Conservation (phyloP, 495 filamentous ascomycete genomes). For the Amorphotheca resinae region DNA sequence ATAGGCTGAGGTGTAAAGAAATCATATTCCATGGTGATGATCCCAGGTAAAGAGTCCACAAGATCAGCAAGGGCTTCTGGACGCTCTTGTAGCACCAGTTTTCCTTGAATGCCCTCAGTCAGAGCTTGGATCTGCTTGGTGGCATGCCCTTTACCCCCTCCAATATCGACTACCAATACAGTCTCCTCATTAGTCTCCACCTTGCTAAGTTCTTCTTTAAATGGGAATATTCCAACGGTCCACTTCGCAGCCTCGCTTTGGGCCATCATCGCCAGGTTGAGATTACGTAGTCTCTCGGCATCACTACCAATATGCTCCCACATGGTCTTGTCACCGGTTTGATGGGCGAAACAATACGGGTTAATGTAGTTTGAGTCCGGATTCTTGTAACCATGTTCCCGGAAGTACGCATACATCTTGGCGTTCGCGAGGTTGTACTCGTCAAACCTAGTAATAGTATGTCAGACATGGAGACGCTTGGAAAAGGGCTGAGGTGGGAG, state of each 20-base stretch:
- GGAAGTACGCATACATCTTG: slow-evolving; percentile 13
- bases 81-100: slow-evolving; percentile 43
- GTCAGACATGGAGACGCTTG: background rate
- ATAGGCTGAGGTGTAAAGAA: slow-evolving; percentile 40
- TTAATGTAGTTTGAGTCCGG: slow-evolving; percentile 13
- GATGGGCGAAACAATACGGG: slow-evolving; percentile 17
- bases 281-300: slow-evolving; percentile 10
- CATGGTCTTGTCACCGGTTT: slow-evolving; percentile 11
- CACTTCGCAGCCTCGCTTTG: slow-evolving; percentile 5
- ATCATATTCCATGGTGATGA: slow-evolving; percentile 32
- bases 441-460: slow-evolving; percentile 5
- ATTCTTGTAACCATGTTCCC: slow-evolving; percentile 10
- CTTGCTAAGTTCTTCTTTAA: slow-evolving; percentile 9
- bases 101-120: slow-evolving; percentile 3
- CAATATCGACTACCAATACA: slow-evolving; percentile 19
- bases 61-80: slow-evolving; percentile 25
- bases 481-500: no score
- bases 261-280: slow-evolving; percentile 18
- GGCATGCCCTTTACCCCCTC: slow-evolving; percentile 19
- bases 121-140: background rate
- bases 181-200: slow-evolving; percentile 13
- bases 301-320: slow-evolving; percentile 12
- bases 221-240: slow-evolving; percentile 11
- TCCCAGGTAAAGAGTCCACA: slow-evolving; percentile 20
- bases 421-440: slow-evolving; percentile 6